Conservation (phyloP, 306 rosid genomes). For the Quercus rubra region DNA sequence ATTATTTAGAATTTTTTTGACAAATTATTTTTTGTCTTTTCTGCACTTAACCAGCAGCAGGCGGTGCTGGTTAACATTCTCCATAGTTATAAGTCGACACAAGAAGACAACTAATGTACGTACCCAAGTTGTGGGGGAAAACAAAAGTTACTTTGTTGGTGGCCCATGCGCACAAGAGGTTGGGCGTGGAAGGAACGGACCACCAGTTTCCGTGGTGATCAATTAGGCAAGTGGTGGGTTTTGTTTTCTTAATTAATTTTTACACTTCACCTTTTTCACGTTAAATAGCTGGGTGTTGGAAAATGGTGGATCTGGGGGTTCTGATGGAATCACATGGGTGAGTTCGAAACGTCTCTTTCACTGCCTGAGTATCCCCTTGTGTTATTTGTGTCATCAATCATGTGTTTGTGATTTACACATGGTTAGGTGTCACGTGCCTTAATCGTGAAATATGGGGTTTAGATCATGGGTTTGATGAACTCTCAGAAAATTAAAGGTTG, state of each 20-base stretch:
- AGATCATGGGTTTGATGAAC: conserved; percentile 1
- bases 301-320: not conserved
- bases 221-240: not conserved
- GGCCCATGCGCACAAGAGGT: not conserved
- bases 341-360: not conserved
- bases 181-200: conserved; percentile 19
- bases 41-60: too few relatives aligned
- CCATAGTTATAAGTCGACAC: too few relatives aligned
- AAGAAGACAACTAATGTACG: too few relatives aligned
- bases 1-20: too few relatives aligned
- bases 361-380: too few relatives aligned
- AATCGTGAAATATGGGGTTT: conserved; percentile 49
- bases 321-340: conserved; percentile 35
- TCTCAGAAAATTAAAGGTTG: not conserved
- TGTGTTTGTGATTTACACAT: conserved; percentile 1
- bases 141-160: too few relatives aligned
- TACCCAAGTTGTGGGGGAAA: too few relatives aligned
- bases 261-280: not conserved
- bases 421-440: conserved; percentile 51
- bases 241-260: too few relatives aligned
- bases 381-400: not conserved
- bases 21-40: too few relatives aligned
- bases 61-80: too few relatives aligned
- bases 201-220: not conserved
- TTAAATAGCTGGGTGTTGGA: not conserved